Conservation (phyloP, 768 basidiomycete species). For the Lactarius indigo region DNA sequence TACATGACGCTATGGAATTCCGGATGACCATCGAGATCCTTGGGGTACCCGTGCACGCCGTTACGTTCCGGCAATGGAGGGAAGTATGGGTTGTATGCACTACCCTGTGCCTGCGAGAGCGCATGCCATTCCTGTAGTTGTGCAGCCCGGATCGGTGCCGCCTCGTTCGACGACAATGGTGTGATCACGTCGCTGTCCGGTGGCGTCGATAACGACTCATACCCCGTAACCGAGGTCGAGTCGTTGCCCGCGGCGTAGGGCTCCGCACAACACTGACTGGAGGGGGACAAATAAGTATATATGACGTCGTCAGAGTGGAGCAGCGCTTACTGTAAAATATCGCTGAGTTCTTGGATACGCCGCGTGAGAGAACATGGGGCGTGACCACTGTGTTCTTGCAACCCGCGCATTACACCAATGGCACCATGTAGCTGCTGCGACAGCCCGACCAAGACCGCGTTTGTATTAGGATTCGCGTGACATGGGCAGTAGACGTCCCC, state of each 20-base stretch:
- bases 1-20: slow-evolving; percentile 27
- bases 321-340: slow-evolving; percentile 23
- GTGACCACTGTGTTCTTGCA: slow-evolving; percentile 23
- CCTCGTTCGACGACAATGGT: slow-evolving; percentile 27
- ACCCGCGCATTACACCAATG: slow-evolving; percentile 19
- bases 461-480: slow-evolving; percentile 23
- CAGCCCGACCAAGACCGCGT: slow-evolving; percentile 17
- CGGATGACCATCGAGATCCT: slow-evolving; percentile 22
- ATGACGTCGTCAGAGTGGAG: neutral
- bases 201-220: slow-evolving; percentile 25
- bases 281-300: neutral
- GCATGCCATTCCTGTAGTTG: slow-evolving; percentile 28
- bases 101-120: slow-evolving; percentile 24
- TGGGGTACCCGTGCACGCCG: slow-evolving; percentile 20
- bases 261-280: slow-evolving; percentile 19
- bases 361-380: slow-evolving; percentile 18
- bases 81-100: slow-evolving; percentile 27
- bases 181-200: slow-evolving; percentile 27
- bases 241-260: slow-evolving; percentile 19
- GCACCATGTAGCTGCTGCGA: slow-evolving; percentile 25
- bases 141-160: slow-evolving; percentile 23
- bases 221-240: slow-evolving; percentile 11
- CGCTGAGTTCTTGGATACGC: slow-evolving; percentile 25
- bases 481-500: slow-evolving; percentile 23
- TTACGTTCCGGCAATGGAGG: slow-evolving; percentile 25